phyloP scores from a whole-genome alignment of 2,329 filamentous ascomycete genomes.

The Endothia cerciana region DNA sequence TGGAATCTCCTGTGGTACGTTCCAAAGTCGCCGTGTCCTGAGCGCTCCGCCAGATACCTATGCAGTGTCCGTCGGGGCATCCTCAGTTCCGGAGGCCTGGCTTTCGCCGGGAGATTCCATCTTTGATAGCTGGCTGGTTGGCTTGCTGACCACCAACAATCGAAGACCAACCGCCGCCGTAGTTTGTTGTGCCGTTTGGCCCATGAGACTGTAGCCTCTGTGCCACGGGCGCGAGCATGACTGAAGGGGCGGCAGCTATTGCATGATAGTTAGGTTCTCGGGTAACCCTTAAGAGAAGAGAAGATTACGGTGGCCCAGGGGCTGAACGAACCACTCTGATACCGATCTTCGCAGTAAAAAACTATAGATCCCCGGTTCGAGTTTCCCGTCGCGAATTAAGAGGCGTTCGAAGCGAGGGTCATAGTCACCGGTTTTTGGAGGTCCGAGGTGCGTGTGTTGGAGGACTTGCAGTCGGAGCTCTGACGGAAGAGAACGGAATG shows the following conservation, averaged over 20 bases:
- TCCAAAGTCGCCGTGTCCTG: too few relatives aligned
- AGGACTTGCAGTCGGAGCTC: conserved; percentile 15
- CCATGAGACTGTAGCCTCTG: too few relatives aligned
- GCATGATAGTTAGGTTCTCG: not conserved
- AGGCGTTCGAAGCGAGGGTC: not conserved
- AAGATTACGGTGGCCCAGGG: not conserved
- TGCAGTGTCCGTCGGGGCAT: too few relatives aligned
- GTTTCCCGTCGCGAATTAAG: not conserved
- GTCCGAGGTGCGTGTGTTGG: conserved; percentile 9
- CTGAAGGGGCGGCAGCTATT: not conserved
- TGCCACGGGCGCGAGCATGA: not conserved
- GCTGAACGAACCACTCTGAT: not conserved
- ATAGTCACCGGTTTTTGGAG: conserved; percentile 11
- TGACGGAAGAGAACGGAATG: conserved; percentile 6
- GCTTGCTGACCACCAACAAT: too few relatives aligned
- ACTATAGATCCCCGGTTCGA: not conserved
- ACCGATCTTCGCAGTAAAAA: not conserved
- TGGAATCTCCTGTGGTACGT: too few relatives aligned
- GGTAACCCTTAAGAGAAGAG: not conserved
- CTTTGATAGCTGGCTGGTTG: too few relatives aligned
- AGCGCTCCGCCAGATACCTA: too few relatives aligned
- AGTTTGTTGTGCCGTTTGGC: too few relatives aligned
- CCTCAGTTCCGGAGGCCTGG: too few relatives aligned
- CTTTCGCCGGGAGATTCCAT: too few relatives aligned
- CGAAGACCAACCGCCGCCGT: too few relatives aligned